A percentile compares a stretch with the other conserved stretches of the same genome.
phyloP scores from a whole-genome alignment of 768 basidiomycete species.

The Hemileccinum rubropunctum region DNA sequence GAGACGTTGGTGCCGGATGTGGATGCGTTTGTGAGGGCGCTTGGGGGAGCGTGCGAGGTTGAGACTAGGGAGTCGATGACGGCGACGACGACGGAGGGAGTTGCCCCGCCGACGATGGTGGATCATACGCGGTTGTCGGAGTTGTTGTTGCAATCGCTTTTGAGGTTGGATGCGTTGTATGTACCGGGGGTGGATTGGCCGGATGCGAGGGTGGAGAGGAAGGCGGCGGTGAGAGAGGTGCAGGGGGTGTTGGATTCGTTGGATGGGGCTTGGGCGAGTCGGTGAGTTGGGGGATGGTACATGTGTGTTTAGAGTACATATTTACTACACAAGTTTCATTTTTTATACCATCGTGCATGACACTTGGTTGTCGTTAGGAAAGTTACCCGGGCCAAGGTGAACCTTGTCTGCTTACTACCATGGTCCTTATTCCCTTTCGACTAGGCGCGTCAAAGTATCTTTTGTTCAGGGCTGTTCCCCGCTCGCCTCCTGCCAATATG shows the following conservation, averaged over 20 bases:
- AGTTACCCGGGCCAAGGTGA: too few species aligned
- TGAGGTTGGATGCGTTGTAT: constrained; percentile 79
- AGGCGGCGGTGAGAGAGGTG: constrained; percentile 82
- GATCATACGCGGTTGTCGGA: constrained; percentile 69
- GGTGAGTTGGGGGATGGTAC: constrained; percentile 14
- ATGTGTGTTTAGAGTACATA: too few species aligned
- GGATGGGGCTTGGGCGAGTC: constrained; percentile 62
- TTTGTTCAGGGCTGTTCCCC: too few species aligned
- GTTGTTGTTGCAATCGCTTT: constrained; percentile 79
- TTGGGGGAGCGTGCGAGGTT: constrained; percentile 11
- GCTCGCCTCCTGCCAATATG: too few species aligned
- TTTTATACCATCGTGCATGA: too few species aligned
- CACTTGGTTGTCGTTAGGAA: too few species aligned
- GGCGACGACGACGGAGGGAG: not conserved
- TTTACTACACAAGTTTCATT: too few species aligned
- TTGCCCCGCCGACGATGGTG: constrained; percentile 8
- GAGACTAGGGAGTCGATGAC: too few species aligned
- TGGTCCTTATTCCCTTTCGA: too few species aligned
- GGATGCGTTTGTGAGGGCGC: constrained; percentile 47
- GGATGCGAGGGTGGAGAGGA: constrained; percentile 74
- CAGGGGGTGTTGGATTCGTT: constrained; percentile 79
- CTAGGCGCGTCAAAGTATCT: too few species aligned
- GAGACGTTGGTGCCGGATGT: constrained; percentile 54
- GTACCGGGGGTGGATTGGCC: constrained; percentile 70
- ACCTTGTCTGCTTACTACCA: too few species aligned